Percentiles rank a stretch among this genome's conserved stretches.
Conservation (phyloP, 306 rosid genomes). For the Canavalia ensiformis region DNA sequence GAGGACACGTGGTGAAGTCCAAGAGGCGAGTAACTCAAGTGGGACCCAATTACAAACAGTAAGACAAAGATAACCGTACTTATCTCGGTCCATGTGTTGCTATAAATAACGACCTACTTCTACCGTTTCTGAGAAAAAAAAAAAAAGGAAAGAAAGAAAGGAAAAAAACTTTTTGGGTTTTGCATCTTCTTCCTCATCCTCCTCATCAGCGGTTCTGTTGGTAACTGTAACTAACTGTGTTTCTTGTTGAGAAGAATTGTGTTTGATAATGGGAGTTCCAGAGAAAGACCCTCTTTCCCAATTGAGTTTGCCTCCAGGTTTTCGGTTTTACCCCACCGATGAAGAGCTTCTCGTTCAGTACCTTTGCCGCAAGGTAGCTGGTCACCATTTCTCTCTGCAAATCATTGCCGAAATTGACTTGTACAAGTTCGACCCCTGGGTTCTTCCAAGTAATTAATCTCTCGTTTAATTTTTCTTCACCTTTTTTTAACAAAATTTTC, state of each 20-base stretch:
- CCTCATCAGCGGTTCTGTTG: neutral
- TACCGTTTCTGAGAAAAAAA: slow-evolving; percentile 29
- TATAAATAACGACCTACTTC: slow-evolving; percentile 55
- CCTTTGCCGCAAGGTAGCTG: slow-evolving; percentile 91
- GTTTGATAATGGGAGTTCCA: slow-evolving; percentile 64
- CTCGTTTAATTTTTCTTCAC: too few relatives aligned
- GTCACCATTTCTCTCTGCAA: slow-evolving; percentile 76
- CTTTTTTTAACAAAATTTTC: too few relatives aligned
- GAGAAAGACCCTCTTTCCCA: slow-evolving; percentile 75
- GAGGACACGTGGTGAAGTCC: slow-evolving; percentile 48
- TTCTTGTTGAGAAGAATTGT: neutral
- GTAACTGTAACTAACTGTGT: fast-evolving
- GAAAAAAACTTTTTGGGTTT: neutral
- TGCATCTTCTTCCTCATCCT: neutral
- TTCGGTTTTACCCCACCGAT: slow-evolving; percentile 90
- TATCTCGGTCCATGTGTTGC: slow-evolving; percentile 47
- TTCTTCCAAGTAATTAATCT: slow-evolving; percentile 75
- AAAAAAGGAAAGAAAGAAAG: neutral
- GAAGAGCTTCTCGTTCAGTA: slow-evolving; percentile 96
- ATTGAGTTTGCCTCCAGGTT: slow-evolving; percentile 90
- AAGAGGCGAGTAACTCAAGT: slow-evolving; percentile 51
- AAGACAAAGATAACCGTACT: slow-evolving; percentile 70
- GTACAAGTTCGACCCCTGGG: slow-evolving; percentile 96
- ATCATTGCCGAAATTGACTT: slow-evolving; percentile 86
- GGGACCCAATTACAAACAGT: slow-evolving; percentile 52